Evolutionary conservation across 176 grass and related monocot genomes (phyloP).

Genomic region (Alopecurus myosuroides): DNA sequence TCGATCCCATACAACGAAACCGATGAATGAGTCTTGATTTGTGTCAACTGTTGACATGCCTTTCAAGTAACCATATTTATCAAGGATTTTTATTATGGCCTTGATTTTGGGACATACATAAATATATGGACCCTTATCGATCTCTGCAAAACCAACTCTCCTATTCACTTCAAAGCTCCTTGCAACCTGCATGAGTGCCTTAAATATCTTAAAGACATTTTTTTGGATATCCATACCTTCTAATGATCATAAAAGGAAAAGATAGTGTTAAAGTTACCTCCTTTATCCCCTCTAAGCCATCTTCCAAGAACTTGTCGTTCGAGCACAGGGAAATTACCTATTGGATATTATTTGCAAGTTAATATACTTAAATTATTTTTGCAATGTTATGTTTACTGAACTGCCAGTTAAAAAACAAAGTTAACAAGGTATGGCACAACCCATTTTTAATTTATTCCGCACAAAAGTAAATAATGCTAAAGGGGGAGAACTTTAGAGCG

Average conservation of each 20-base stretch:
- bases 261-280: too few species aligned
- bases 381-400: neutral
- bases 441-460: too few species aligned
- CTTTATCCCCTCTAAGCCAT: slow-evolving; percentile 34
- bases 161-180: slow-evolving; percentile 31
- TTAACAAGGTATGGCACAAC: too few species aligned
- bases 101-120: slow-evolving; percentile 45
- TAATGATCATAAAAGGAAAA: too few species aligned
- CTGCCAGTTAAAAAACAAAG: too few species aligned
- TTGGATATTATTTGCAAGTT: neutral
- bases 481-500: neutral
- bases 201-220: neutral
- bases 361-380: too few species aligned
- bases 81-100: slow-evolving; percentile 39
- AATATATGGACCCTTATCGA: slow-evolving; percentile 29
- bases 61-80: slow-evolving; percentile 45
- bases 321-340: slow-evolving; percentile 45
- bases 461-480: neutral
- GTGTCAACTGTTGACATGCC: slow-evolving; percentile 30
- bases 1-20: slow-evolving; percentile 42
- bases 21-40: slow-evolving; percentile 35
- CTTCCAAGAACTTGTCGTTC: slow-evolving; percentile 24
- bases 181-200: slow-evolving; percentile 22
- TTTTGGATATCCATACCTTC: neutral
- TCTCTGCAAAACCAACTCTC: slow-evolving; percentile 39